Conservation (phyloP, 23 red algal species). For the Pyropia haitanensis region DNA sequence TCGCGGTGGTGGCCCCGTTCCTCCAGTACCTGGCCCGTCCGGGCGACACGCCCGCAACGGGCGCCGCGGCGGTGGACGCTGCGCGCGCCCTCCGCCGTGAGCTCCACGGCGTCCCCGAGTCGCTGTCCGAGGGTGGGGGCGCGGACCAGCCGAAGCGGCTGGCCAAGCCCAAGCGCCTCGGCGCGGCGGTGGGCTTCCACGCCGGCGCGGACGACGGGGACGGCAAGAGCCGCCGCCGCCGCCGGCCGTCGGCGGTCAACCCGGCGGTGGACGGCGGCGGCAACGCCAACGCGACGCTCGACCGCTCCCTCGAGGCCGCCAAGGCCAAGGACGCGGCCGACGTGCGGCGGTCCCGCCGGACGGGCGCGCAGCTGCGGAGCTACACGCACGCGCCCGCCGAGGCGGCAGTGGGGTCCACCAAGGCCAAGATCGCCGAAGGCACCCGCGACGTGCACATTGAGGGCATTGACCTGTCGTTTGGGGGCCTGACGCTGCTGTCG, state of each 20-base stretch:
- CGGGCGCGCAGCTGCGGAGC: slow-evolving; percentile 40
- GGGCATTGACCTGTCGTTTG: slow-evolving; percentile 67
- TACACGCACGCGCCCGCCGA: slow-evolving; percentile 14
- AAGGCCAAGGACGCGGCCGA: slow-evolving; percentile 42
- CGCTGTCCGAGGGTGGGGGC: slow-evolving; percentile 6
- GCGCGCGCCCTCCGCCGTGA: slow-evolving; percentile 37
- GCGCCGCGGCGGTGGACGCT: not conserved
- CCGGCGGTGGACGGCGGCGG: slow-evolving; percentile 11
- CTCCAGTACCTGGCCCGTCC: slow-evolving; percentile 19
- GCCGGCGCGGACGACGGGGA: not conserved
- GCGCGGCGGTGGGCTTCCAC: slow-evolving; percentile 28
- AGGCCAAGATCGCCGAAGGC: slow-evolving; percentile 43
- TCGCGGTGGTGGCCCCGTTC: slow-evolving; percentile 30
- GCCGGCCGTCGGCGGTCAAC: not conserved
- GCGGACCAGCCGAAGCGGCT: slow-evolving; percentile 32
- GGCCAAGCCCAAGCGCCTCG: slow-evolving; percentile 43
- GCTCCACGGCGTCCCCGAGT: slow-evolving; percentile 35
- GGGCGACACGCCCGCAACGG: not conserved
- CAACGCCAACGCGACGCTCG: slow-evolving; percentile 72
- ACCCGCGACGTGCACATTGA: slow-evolving; percentile 69
- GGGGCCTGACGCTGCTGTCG: slow-evolving; percentile 59
- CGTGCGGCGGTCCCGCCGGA: slow-evolving; percentile 43
- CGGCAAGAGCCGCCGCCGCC: slow-evolving; percentile 4
- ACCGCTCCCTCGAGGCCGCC: slow-evolving; percentile 73
- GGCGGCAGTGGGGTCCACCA: slow-evolving; percentile 44